phyloP scores from a whole-genome alignment of 208 protist species.

The Phytomonas francai region DNA sequence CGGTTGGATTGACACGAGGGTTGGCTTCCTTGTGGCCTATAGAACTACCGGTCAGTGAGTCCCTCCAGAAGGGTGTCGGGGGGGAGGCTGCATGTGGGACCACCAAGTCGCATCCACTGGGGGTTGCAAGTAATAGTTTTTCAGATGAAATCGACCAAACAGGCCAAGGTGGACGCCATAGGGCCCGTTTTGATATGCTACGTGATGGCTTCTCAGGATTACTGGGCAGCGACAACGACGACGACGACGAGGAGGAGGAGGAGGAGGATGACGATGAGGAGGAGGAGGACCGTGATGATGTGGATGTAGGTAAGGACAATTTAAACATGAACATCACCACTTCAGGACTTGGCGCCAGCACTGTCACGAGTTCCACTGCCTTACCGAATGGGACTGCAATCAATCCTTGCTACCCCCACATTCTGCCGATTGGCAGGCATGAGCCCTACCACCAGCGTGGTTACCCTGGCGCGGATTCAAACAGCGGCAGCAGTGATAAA shows the following conservation, averaged over 20 bases:
- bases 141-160: no score
- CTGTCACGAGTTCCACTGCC: not conserved
- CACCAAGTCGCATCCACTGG: no score
- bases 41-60: no score
- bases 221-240: not conserved
- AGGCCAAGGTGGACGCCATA: no score
- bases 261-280: slow-evolving; percentile 23
- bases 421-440: not conserved
- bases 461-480: not conserved
- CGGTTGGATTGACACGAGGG: no score
- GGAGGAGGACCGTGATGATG: slow-evolving; percentile 5
- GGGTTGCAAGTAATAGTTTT: no score
- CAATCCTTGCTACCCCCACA: not conserved
- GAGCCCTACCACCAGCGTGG: not conserved
- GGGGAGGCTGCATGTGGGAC: no score
- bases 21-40: no score
- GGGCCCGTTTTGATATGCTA: no score
- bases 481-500: slow-evolving; percentile 1
- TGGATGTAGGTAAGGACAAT: not conserved
- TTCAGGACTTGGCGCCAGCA: not conserved
- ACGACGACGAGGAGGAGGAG: slow-evolving; percentile 14
- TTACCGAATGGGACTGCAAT: not conserved
- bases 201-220: no score
- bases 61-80: no score
- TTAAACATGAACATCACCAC: not conserved